Evolutionary conservation across 23 red algal species (phyloP), one percentile per base, ranked within the genome.

Genomic region (Pyropia haitanensis): DNA sequence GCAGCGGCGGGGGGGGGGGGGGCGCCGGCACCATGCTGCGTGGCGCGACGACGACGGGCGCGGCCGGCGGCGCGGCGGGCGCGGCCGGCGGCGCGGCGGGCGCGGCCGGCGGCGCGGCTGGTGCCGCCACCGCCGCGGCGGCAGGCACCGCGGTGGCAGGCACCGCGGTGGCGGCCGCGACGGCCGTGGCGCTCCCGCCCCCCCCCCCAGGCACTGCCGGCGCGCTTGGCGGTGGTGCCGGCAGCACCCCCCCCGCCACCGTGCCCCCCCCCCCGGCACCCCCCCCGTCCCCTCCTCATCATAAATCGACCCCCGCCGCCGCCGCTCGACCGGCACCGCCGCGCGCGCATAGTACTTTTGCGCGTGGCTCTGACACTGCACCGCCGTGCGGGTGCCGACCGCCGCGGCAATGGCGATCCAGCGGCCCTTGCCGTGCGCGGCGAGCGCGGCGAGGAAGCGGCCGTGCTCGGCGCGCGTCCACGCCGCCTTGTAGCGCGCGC

Each of bases 361-460:
- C 31, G 94, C 94, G 58, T 98, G 94, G 1, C 81, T 88, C 68
- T 91, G 86, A 51, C 86, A 91, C 66, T 98, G 94, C 23, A 71
- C 78, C 1, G 81, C 94, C 53, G 49, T 98, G 25, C 94, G 71
- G 1, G 94, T 87, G 50, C 60, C 81, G 9, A 98, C 94, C n/a
- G 76, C 73, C 31, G 49, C 85, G 30, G 81, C 86, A n/a, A 98
- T 86, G 23, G 91, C 67, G 68, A 83, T 98, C 94, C 94, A 98
- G 25, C 91, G 83, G 27, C 92, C 92, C 33, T 78, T 72, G 15
- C 87, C 94, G 57, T 71, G 80, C 2, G 30, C 27, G 30, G 59
- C 55, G 56, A 98, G 62, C 18, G 85, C 94, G 52, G 27, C 64
- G 19, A 98, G 64, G 65, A 98, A 98, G 2, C 65, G 50, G 5